A percentile compares a stretch with the other conserved stretches of the same genome.
Conservation (phyloP, 1,284 basidiomycete genomes). For the Pyrrhoderma noxium region DNA sequence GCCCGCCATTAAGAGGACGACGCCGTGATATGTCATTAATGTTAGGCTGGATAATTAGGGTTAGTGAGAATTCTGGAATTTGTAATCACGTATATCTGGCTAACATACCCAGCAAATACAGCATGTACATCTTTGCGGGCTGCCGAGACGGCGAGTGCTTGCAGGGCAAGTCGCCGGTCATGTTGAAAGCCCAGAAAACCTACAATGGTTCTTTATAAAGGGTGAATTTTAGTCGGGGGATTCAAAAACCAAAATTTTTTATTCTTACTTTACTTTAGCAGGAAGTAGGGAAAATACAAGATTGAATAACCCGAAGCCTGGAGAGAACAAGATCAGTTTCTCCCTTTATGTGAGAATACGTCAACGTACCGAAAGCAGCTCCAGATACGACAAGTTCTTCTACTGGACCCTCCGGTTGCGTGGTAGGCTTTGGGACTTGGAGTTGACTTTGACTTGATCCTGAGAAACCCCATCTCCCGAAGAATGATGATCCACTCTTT, state of each 20-base stretch:
- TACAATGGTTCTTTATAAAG: slow-evolving; percentile 45
- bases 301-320: slow-evolving; percentile 67
- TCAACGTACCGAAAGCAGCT: slow-evolving; percentile 65
- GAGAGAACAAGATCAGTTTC: neutral
- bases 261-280: slow-evolving; percentile 52
- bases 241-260: slow-evolving; percentile 2
- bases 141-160: slow-evolving; percentile 60
- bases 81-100: slow-evolving; percentile 2
- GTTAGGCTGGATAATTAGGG: slow-evolving; percentile 44
- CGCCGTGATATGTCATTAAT: slow-evolving; percentile 71
- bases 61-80: neutral
- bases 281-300: slow-evolving; percentile 70
- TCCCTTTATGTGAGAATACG: neutral
- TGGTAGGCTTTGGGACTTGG: slow-evolving; percentile 18
- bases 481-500: slow-evolving; percentile 27
- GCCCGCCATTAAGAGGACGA: slow-evolving; percentile 59
- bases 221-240: neutral
- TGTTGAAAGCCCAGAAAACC: slow-evolving; percentile 69
- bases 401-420: slow-evolving; percentile 42
- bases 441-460: slow-evolving; percentile 19
- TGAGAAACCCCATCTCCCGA: slow-evolving; percentile 31
- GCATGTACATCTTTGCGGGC: slow-evolving; percentile 60
- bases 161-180: slow-evolving; percentile 58
- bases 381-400: slow-evolving; percentile 69
- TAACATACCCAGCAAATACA: slow-evolving; percentile 60